Evolutionary conservation across 1,139 yeast species (phyloP), one percentile per base, ranked within the genome.

Genomic region (Protomyces inouyei): DNA sequence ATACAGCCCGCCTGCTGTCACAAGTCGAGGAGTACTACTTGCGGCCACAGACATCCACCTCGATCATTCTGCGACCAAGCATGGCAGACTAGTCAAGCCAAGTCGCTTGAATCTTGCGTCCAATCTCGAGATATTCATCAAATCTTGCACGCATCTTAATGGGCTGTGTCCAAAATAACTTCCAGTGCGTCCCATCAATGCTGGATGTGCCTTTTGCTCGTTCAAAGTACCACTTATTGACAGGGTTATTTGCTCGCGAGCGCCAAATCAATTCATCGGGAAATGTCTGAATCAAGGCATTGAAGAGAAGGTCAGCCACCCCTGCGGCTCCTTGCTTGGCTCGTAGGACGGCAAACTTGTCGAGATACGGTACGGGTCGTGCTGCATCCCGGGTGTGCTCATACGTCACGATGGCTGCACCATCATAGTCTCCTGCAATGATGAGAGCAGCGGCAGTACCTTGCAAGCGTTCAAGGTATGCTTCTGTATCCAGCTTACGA

Each of bases 171-270:
- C 67, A 86, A 76, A 69, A 83, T 80, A 95, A 95, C 87, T 36
- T 80, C 79, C 3, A 87, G 79, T 23, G 77, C 80, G 0, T 81
- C 80, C 25, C 79, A 72, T 59, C 43, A 40, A 59, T 35, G 45
- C 40, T 25, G 10, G 45, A 52, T 12, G 88, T 84, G 0, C 97
- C 97, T 46, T 82, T 79, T 57, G 96, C 87, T 68, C 98, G 80
- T 71, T 93, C 98, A 75, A 92, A 93, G 73, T 93, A 93, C 98
- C 98, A 93, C 71, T 91, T 91, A 76, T 93, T 93, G 3, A 93
- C 97, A 0, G 97, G 97, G 73, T 93, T 93, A 65, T 77, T 82
- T 67, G 82, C 82, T 61, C 96, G 78, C 1, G 97, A 91, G 71
- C 98, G 81, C 98, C 98, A 93, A 1, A 93, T 77, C 21, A 93